phyloP scores from a whole-genome alignment of 2,329 filamentous ascomycete genomes.

The Aspergillus arachidicola region DNA sequence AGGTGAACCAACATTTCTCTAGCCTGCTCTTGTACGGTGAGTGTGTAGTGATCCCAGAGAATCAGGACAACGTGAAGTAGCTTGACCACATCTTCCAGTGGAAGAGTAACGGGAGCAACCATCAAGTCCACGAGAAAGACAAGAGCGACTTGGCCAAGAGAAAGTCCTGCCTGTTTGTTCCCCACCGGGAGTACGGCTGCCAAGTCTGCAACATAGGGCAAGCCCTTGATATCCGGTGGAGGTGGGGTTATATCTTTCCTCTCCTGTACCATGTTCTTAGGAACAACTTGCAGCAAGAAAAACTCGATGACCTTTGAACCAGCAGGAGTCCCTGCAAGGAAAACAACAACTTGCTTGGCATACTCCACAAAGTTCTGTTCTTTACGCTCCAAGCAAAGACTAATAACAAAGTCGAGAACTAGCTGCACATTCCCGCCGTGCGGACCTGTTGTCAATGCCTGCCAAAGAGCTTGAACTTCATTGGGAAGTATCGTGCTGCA shows the following conservation, averaged over 20 bases:
- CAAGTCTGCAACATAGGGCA: constrained; percentile 91
- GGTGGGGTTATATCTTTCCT: constrained; percentile 70
- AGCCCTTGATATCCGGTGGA: constrained; percentile 68
- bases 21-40: constrained; percentile 92
- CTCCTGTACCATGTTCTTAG: constrained; percentile 94
- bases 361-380: constrained; percentile 99
- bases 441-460: constrained; percentile 89
- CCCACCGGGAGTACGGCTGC: constrained; percentile 77
- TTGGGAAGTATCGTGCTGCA: constrained; percentile 87
- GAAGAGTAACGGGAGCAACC: constrained; percentile 83
- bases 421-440: constrained; percentile 92
- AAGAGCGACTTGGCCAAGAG: constrained; percentile 86
- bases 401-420: constrained; percentile 95
- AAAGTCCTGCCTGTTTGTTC: constrained; percentile 89
- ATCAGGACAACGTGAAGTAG: constrained; percentile 89
- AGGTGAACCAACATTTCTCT: constrained; percentile 97
- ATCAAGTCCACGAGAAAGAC: constrained; percentile 95
- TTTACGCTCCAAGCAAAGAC: constrained; percentile 84
- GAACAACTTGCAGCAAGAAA: constrained; percentile 83
- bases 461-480: constrained; percentile 96
- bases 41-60: constrained; percentile 96
- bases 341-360: constrained; percentile 97
- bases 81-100: constrained; percentile 77
- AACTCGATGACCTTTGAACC: constrained; percentile 94
- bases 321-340: constrained; percentile 81